Base-by-base conservation (phyloP, 2,329 filamentous ascomycete species). In the Penicillium fuscoglaucum region DNA sequence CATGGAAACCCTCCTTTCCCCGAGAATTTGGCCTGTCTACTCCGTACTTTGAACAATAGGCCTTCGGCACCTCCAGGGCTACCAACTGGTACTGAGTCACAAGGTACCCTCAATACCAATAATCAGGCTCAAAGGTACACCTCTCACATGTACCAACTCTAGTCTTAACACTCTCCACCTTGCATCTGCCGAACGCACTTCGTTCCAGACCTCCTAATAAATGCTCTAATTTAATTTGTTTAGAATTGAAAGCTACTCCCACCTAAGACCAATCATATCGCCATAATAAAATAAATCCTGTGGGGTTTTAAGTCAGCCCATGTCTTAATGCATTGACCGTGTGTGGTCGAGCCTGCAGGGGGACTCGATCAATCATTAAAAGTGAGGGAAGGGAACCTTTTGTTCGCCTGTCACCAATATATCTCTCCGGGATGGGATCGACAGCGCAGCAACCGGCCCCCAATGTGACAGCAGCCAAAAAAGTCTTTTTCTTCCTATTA, bases 371-470 rank as follows among this genome's bases (percentile, higher is more conserved):
- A 61, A 55, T 65, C 64, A 48, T 40, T 39, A 21, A 47, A 54
- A 31, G 8, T 47, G 41, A 47, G 31, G 29, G 44, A 31, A 37
- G 8, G 28, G 37, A 28, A 31, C 31, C 44, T 60, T 56, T 57
- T 55, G 54, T 59, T 61, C 40, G 52, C 54, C 59, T 65, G 64
- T 66, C 61, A 41, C 19, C 19, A 60, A 58, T 57, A 58, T 57
- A 61, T 56, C 56, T 59, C 41, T 61, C 58, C 55, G 58, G 55
- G 54, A 50, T 33, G 44, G 43, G 68, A 70, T 70, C 68, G 68
- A 70, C 68, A 58, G 47, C 66, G 66, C 68, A 70, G 66, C 57
- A 62, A 61, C 68, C 63, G 60, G 53, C 56, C 53, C 52, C 63
- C 53, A 33, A 63, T 59, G 57, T 68, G 66, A 68, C 65, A 67